Evolutionary conservation across 2,329 filamentous ascomycete genomes (phyloP), one percentile per base, ranked within the genome.

Genomic region (Fusarium marasasianum): DNA sequence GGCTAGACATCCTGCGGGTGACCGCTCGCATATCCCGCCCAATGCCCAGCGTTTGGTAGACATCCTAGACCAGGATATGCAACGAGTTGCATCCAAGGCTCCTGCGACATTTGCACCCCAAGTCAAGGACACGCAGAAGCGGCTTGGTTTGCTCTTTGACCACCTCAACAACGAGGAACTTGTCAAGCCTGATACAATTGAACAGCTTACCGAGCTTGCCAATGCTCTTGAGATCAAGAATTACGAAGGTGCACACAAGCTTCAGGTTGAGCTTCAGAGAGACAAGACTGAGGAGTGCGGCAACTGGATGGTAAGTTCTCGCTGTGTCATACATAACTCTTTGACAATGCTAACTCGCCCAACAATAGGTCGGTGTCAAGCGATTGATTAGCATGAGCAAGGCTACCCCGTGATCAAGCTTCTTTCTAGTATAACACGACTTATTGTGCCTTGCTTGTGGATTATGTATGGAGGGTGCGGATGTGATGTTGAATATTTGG

Each of bases 121-220:
- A 81, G 95, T 99, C 26, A 93, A 94, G 78, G 96, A 98, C 81
- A 96, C 95, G 5, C 94, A 98, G 81, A 98, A 98, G 84, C 91
- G 96, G 35, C 88, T 99, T 67, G 94, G 93, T 78, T 91, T 98
- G 56, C 86, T 99, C n/a, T 98, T 98, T 81, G 96, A 99, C 80
- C 95, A 98, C 82, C 87, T 99, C 53, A 99, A 98, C 87, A 98
- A 98, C 76, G 93, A 95, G 79, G 95, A 98, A 79, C 86, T 98
- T 45, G 87, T 98, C 62, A 93, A 93, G 84, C 90, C 93, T 4
- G 92, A 93, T 78, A 98, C 93, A 2, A 89, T 95, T 56, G 87
- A 90, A 69, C 87, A 91, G 80, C 86, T 95, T 77, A 86, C 87
- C 14, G 85, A 91, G 77, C 84, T 95, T 37, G 88, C 93, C 14